These are phyloP conservation scores for Metarhizium anisopliae DNA, from an alignment of 2,329 filamentous ascomycete species.

Conservation along the genomic window DNA sequence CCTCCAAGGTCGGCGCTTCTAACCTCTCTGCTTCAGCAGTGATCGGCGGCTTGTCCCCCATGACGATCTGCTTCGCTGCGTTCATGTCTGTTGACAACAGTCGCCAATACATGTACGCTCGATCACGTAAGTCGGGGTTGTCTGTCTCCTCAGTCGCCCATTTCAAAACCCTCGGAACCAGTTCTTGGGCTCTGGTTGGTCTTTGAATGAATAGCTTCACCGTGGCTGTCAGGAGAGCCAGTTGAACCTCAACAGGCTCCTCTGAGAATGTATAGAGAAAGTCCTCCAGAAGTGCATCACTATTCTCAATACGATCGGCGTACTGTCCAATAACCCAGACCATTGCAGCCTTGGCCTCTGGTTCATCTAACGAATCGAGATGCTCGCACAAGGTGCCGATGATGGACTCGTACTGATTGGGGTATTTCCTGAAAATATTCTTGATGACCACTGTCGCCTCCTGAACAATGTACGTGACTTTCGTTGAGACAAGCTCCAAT, in stretches of 20 bases:
- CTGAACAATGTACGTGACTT: slow-evolving; percentile 97
- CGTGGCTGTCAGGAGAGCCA: slow-evolving; percentile 88
- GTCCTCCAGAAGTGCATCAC: slow-evolving; percentile 85
- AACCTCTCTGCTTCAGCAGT: slow-evolving; percentile 93
- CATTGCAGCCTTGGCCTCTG: slow-evolving; percentile 96
- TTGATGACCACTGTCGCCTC: slow-evolving; percentile 97
- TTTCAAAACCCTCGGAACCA: slow-evolving; percentile 91
- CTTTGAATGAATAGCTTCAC: slow-evolving; percentile 97
- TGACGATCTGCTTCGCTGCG: slow-evolving; percentile 78
- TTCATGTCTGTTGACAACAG: slow-evolving; percentile 86
- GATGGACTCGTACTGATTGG: slow-evolving; percentile 97
- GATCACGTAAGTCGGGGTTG: slow-evolving; percentile 89
- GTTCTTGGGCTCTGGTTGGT: slow-evolving; percentile 84
- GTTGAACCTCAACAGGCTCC: slow-evolving; percentile 90
- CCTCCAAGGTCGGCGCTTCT: slow-evolving; percentile 83
- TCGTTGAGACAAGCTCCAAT: slow-evolving; percentile 90
- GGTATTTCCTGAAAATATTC: slow-evolving; percentile 99
- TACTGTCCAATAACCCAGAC: slow-evolving; percentile 99
- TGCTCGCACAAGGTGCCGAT: slow-evolving; percentile 94
- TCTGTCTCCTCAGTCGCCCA: slow-evolving; percentile 99
- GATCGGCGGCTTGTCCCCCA: slow-evolving; percentile 95
- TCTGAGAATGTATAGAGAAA: slow-evolving; percentile 91
- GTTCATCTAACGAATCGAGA: slow-evolving; percentile 90
- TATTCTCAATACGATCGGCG: slow-evolving; percentile 94
- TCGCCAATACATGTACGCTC: slow-evolving; percentile 99